Conservation (phyloP, 768 basidiomycete species). For the Trametes coccinea region DNA sequence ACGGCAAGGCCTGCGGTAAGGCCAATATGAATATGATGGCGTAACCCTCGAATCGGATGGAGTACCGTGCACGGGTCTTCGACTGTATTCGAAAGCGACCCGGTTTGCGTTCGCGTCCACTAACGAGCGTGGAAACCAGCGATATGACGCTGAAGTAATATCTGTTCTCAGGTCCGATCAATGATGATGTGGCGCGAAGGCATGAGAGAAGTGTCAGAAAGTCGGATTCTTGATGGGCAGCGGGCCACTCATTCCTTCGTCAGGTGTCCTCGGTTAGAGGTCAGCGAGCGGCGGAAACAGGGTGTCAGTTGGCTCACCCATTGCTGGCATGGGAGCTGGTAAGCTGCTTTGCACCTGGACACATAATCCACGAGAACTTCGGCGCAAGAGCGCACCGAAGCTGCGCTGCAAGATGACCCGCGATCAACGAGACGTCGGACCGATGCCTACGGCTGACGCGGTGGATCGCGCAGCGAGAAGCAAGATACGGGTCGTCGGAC, state of each 20-base stretch:
- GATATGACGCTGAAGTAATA: neutral
- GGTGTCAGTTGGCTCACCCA: too few species aligned
- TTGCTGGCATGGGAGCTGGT: too few species aligned
- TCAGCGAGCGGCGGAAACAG: too few species aligned
- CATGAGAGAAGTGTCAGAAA: neutral
- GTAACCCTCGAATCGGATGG: slow-evolving; percentile 4
- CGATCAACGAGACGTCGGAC: too few species aligned
- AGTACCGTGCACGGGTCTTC: neutral
- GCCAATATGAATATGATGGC: slow-evolving; percentile 4
- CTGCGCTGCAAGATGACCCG: too few species aligned
- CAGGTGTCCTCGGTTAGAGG: too few species aligned
- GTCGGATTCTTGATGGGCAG: neutral
- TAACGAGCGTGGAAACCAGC: neutral
- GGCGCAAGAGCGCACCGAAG: too few species aligned
- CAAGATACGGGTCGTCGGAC: slow-evolving; percentile 1
- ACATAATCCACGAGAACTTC: too few species aligned
- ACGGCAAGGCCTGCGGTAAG: slow-evolving; percentile 2
- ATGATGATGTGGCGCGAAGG: slow-evolving; percentile 11
- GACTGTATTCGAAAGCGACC: neutral
- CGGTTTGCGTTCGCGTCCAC: neutral
- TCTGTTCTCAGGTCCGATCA: slow-evolving; percentile 14
- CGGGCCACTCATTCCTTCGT: too few species aligned
- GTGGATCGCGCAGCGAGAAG: neutral
- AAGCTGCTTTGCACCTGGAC: too few species aligned
- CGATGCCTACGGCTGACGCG: neutral